phyloP scores from a whole-genome alignment of 2,329 filamentous ascomycete genomes.

The Orbilia blumenaviensis region DNA sequence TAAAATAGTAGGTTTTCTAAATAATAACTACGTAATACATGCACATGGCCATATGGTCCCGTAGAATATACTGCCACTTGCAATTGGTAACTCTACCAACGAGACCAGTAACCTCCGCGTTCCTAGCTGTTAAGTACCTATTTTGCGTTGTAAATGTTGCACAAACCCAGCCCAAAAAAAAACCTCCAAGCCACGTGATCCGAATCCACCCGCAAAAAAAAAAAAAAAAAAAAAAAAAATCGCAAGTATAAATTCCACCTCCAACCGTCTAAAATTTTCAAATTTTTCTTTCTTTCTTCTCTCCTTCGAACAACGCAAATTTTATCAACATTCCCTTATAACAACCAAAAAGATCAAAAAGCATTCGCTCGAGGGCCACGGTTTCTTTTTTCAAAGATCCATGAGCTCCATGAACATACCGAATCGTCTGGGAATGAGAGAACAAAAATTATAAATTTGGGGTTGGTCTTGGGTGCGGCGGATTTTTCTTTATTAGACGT shows the following conservation, averaged over 20 bases:
- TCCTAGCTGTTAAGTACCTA: too few species aligned
- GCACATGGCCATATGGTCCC: too few species aligned
- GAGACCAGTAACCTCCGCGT: too few species aligned
- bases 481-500: constrained; percentile 59
- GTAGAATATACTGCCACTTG: too few species aligned
- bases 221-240: background rate
- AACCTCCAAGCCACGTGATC: background rate
- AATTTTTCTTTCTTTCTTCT: constrained; percentile 12
- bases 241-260: constrained; percentile 4
- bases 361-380: constrained; percentile 48
- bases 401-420: constrained; percentile 53
- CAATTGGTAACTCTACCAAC: too few species aligned
- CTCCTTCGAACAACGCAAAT: constrained; percentile 50
- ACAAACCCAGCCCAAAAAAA: background rate
- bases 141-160: background rate
- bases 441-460: constrained; percentile 59
- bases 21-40: too few species aligned
- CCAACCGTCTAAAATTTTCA: constrained; percentile 10
- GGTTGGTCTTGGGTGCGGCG: constrained; percentile 65
- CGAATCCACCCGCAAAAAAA: too few species aligned
- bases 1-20: too few species aligned
- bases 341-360: constrained; percentile 49
- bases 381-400: background rate
- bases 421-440: constrained; percentile 53
- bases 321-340: constrained; percentile 47